Conservation (phyloP, 163 green algal genomes). For the Scenedesmus sp. region DNA sequence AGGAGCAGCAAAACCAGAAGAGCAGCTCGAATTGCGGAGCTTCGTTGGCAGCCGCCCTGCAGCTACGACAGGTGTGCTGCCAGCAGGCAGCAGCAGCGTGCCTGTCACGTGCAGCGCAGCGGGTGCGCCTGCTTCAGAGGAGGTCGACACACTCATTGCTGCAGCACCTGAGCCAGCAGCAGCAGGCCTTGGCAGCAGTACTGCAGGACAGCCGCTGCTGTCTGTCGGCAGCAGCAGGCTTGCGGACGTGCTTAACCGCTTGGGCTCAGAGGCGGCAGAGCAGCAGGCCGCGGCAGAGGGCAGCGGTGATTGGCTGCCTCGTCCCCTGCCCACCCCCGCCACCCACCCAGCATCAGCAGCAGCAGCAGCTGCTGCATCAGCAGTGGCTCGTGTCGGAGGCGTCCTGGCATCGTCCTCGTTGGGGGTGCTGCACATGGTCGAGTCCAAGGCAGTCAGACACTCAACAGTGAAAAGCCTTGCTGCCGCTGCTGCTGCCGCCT, state of each 20-base stretch:
- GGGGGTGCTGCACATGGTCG: background rate
- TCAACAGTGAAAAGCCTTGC: background rate
- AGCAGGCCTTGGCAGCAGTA: background rate
- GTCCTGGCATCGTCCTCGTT: background rate
- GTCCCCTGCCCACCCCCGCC: background rate
- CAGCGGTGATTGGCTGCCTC: background rate
- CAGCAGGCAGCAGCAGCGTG: background rate
- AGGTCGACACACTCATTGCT: background rate
- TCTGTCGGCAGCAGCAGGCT: slow-evolving; percentile 24
- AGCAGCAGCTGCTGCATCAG: background rate
- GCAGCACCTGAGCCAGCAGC: background rate
- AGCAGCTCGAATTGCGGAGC: background rate
- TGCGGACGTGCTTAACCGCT: slow-evolving; percentile 7
- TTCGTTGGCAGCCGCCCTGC: background rate
- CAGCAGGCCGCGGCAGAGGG: background rate
- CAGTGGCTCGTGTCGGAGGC: background rate
- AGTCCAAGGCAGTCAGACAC: background rate
- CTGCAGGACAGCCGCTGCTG: background rate
- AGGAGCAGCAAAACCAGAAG: slow-evolving; percentile 9
- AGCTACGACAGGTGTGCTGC: background rate
- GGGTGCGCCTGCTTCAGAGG: background rate
- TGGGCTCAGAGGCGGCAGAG: background rate
- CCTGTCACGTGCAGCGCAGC: background rate
- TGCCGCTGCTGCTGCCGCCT: background rate
- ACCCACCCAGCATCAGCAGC: background rate